These are phyloP conservation scores for Penicillium pancosmium DNA, from an alignment of 495 filamentous ascomycete species.

Conservation along the genomic window DNA sequence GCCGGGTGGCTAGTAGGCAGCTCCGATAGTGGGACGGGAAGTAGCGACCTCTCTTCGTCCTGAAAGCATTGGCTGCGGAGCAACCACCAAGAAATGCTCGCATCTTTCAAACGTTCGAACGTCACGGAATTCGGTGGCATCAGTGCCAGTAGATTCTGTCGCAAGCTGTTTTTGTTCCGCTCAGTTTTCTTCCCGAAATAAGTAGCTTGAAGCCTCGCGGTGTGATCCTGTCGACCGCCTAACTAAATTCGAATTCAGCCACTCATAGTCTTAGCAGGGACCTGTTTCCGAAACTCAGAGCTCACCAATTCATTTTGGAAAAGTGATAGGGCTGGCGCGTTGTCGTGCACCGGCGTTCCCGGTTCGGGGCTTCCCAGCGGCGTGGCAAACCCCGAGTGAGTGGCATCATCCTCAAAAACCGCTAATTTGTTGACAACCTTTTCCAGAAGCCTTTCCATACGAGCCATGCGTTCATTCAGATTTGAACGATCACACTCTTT, in stretches of 20 bases:
- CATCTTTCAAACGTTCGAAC: not conserved
- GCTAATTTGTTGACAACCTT: conserved; percentile 11
- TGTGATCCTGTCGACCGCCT: conserved; percentile 9
- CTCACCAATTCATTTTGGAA: conserved; percentile 19
- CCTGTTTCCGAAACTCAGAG: not conserved
- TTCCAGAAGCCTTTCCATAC: conserved; percentile 50
- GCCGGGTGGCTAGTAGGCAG: conserved; percentile 14
- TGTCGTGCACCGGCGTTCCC: conserved; percentile 14
- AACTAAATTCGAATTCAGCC: conserved; percentile 7
- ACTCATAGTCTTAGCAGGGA: no score
- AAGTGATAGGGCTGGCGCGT: conserved; percentile 15
- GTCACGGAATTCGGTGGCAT: conserved; percentile 11
- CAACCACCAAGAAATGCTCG: conserved; percentile 20
- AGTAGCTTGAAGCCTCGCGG: not conserved
- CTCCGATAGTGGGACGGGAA: not conserved
- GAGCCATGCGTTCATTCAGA: conserved; percentile 45
- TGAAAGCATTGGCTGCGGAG: conserved; percentile 14
- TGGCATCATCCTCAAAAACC: not conserved
- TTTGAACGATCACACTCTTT: conserved; percentile 34
- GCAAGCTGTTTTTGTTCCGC: conserved; percentile 13
- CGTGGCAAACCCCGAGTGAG: not conserved
- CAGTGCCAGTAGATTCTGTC: conserved; percentile 9
- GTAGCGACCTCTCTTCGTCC: conserved; percentile 13
- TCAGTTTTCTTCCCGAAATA: not conserved
- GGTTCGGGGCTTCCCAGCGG: not conserved